Percentiles rank a stretch among this genome's conserved stretches.
Evolutionary conservation across 495 filamentous ascomycete species (phyloP).

Genomic region (Terfezia boudieri): DNA sequence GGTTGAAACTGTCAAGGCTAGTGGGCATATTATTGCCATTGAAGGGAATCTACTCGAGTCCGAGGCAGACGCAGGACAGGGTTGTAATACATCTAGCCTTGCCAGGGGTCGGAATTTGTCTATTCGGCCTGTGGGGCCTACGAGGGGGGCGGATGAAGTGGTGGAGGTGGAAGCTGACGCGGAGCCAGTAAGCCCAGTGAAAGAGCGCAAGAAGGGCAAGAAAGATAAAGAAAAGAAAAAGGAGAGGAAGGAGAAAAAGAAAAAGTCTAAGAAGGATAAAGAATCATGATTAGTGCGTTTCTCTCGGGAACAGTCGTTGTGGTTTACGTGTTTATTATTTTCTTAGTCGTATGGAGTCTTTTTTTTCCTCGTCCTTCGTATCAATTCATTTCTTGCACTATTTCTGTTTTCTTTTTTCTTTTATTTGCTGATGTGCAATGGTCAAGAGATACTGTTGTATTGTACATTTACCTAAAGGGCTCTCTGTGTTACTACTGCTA

Average conservation of each 20-base stretch:
- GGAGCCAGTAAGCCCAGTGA: slow-evolving; percentile 3
- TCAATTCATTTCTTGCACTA: no score
- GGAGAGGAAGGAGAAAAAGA: not conserved
- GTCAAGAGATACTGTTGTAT: no score
- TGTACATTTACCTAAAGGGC: no score
- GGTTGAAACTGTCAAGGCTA: slow-evolving; percentile 40
- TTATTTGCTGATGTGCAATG: no score
- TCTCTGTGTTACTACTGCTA: no score
- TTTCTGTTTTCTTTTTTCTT: no score
- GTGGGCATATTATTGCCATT: slow-evolving; percentile 39
- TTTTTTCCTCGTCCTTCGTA: no score
- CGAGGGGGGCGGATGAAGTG: not conserved
- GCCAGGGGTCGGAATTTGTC: not conserved
- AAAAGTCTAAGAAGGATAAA: no score
- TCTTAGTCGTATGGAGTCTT: no score
- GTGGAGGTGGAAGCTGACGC: slow-evolving; percentile 5
- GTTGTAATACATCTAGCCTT: not conserved
- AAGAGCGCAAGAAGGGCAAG: slow-evolving; percentile 10
- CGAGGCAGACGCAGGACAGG: not conserved
- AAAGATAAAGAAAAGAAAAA: slow-evolving; percentile 8
- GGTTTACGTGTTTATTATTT: no score
- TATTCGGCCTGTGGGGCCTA: not conserved
- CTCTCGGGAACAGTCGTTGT: no score
- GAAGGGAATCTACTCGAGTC: slow-evolving; percentile 40
- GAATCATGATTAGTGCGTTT: no score